These are phyloP conservation scores for Jatropha podagrica DNA, from an alignment of 441 rosid genomes.

Conservation along the genomic window DNA sequence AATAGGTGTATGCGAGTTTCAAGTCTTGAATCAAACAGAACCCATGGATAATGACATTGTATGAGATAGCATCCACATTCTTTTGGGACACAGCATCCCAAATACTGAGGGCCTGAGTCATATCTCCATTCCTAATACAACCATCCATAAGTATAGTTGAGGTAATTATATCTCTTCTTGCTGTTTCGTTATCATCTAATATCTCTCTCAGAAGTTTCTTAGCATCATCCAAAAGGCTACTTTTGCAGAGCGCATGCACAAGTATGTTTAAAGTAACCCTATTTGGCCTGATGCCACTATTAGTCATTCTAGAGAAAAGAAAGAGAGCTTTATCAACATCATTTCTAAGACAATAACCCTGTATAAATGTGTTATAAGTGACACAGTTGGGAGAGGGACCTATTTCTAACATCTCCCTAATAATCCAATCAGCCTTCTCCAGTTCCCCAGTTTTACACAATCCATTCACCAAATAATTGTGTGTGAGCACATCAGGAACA, in stretches of 20 bases:
- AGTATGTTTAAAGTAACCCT: conserved; percentile 63
- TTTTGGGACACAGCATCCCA: conserved; percentile 48
- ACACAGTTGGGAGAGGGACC: conserved; percentile 62
- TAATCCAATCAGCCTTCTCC: conserved; percentile 50
- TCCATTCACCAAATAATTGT: conserved; percentile 60
- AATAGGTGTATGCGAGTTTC: conserved; percentile 42
- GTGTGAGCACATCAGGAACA: conserved; percentile 56
- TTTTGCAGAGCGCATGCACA: conserved; percentile 59
- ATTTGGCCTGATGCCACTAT: conserved; percentile 51
- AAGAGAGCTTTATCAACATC: conserved; percentile 54
- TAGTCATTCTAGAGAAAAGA: conserved; percentile 47
- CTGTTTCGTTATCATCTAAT: conserved; percentile 33
- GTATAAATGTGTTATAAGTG: conserved; percentile 57
- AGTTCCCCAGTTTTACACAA: conserved; percentile 49
- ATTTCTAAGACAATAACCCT: conserved; percentile 49
- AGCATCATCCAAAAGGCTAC: conserved; percentile 46
- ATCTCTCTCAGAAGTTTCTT: conserved; percentile 46
- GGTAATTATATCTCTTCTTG: conserved; percentile 39
- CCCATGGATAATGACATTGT: conserved; percentile 69
- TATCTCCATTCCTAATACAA: conserved; percentile 55
- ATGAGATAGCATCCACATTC: conserved; percentile 45
- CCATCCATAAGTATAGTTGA: conserved; percentile 68
- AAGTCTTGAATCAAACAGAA: conserved; percentile 38
- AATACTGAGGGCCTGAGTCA: conserved; percentile 40
- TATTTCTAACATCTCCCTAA: conserved; percentile 61